Evolutionary conservation across 2,329 filamentous ascomycete genomes (phyloP), one percentile per base, ranked within the genome.

Genomic region (Talaromyces sp.): DNA sequence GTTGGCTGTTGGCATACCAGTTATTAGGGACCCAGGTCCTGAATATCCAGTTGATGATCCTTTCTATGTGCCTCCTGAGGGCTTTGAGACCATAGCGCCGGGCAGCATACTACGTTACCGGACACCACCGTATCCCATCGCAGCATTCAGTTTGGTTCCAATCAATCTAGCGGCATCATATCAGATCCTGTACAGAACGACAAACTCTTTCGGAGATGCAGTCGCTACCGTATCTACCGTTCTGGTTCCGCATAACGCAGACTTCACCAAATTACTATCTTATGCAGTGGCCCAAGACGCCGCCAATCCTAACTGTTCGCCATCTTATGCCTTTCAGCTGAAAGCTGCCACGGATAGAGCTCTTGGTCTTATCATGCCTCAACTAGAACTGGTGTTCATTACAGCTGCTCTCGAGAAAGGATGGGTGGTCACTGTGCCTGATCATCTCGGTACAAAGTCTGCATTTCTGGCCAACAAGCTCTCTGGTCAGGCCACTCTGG

Each of bases 341-440:
- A 71, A 81, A 58, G 75, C 76, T 7, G 74, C 76, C 9, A 70
- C 73, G 28, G 67, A 78, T 1, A 73, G 82, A 23, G 73, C 69
- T 4, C 72, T 68, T 1, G 68, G 69, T 5, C 64, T 69, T 11
- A 25, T 68, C 5, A 63, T 70, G 72, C 65, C 81, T 72, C 40
- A 79, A 72, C 61, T 64, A 4, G 69, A 72, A 62, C 64, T 77
- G 7, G n/a, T 70, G 6, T 65, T 74, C 33, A 72, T 81, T 40
- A 60, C 69, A 8, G 60, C 69, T 1, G 75, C 76, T 1, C 75
- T 84, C 1, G 70, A 73, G 5, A 73, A 66, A 14, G 80, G 81
- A 6, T 83, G 80, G 80, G 71, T 78, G 21, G 78, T 84, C 25
- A 79, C 76, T 16, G 70, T 80, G 7, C 80, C 82, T 0, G 82